Conservation (phyloP, 2,329 filamentous ascomycete species). For the Cryphonectria radicalis region DNA sequence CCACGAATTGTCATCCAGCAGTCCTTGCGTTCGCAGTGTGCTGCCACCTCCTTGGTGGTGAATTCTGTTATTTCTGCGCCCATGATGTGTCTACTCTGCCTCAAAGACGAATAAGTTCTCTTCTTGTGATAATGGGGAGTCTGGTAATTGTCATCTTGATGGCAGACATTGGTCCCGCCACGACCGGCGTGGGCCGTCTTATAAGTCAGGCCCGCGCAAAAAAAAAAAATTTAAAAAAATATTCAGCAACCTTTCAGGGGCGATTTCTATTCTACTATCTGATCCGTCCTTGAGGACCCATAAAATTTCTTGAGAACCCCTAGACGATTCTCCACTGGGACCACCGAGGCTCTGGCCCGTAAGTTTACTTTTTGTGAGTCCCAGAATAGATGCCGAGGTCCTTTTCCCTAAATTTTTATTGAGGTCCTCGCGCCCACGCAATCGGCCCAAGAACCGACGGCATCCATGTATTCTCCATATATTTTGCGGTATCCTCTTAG, state of each 20-base stretch:
- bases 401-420: neutral
- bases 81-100: slow-evolving; percentile 23
- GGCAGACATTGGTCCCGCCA: neutral
- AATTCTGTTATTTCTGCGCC: slow-evolving; percentile 33
- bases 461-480: neutral
- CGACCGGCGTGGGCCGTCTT: slow-evolving; percentile 6
- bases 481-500: neutral
- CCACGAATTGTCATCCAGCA: slow-evolving; percentile 61
- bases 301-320: slow-evolving; percentile 15
- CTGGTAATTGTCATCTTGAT: neutral
- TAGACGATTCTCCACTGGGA: slow-evolving; percentile 14
- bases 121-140: neutral
- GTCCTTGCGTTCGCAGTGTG: slow-evolving; percentile 53
- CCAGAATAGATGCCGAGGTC: slow-evolving; percentile 21
- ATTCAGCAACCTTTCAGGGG: slow-evolving; percentile 14
- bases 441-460: neutral
- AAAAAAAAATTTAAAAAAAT: neutral
- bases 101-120: neutral
- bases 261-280: slow-evolving; percentile 7
- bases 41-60: slow-evolving; percentile 49
- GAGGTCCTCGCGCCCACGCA: neutral
- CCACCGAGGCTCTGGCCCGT: slow-evolving; percentile 21
- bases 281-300: slow-evolving; percentile 13
- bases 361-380: slow-evolving; percentile 11
- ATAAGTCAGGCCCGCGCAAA: slow-evolving; percentile 6